phyloP scores from a whole-genome alignment of 257 asterid species.

The Datura wrightii region DNA sequence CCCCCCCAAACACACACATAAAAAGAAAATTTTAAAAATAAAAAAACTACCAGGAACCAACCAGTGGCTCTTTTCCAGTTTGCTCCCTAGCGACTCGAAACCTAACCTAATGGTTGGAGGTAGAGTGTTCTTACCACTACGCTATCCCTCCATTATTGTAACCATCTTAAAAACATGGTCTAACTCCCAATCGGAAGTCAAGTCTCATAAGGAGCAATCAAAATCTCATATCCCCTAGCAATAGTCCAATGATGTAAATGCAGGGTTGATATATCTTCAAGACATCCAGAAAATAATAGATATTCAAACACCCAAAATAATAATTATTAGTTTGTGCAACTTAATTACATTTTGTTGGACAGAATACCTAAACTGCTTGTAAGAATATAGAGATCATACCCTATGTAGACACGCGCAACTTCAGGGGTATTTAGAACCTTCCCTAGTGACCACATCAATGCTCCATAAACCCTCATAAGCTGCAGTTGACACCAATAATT shows the following conservation, averaged over 20 bases:
- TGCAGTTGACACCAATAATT: constrained; percentile 42
- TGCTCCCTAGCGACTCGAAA: background rate
- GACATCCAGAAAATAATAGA: background rate
- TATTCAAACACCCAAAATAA: background rate
- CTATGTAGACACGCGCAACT: constrained; percentile 91
- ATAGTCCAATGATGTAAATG: background rate
- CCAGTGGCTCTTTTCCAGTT: background rate
- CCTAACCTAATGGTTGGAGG: background rate
- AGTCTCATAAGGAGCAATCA: background rate
- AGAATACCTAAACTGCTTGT: background rate
- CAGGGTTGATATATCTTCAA: background rate
- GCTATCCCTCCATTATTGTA: background rate
- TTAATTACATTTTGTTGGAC: background rate
- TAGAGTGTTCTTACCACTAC: background rate
- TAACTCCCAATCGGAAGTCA: constrained; percentile 5
- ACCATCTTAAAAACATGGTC: background rate
- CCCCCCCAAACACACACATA: background rate
- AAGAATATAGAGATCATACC: constrained; percentile 52
- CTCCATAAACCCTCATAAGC: constrained; percentile 99
- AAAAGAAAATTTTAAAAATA: background rate
- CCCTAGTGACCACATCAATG: constrained; percentile 99
- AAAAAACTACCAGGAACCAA: background rate
- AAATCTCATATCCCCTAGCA: background rate
- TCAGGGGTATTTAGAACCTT: constrained; percentile 97
- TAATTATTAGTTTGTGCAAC: too few species aligned